These are phyloP conservation scores for Galeopsis tetrahit DNA, from an alignment of 257 asterid species.

Conservation along the genomic window DNA sequence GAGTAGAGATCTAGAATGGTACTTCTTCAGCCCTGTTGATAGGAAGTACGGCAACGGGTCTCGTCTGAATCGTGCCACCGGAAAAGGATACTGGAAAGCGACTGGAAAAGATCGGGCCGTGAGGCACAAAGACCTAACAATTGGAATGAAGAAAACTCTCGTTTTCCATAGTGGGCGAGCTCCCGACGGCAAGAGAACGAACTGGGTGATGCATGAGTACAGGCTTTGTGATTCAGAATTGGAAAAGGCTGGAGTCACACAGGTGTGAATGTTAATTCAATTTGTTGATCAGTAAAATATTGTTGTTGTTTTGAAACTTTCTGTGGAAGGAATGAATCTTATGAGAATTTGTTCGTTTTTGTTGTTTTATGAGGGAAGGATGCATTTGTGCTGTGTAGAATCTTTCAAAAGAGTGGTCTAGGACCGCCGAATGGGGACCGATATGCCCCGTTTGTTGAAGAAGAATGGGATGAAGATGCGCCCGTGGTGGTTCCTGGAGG, in stretches of 20 bases:
- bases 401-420: conserved; percentile 92
- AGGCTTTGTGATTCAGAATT: conserved; percentile 78
- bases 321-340: conserved; percentile 35
- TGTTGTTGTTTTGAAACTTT: conserved; percentile 5
- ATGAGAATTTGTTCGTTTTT: conserved; percentile 34
- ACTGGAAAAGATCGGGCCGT: conserved; percentile 90
- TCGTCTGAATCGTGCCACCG: conserved; percentile 93
- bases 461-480: conserved; percentile 88
- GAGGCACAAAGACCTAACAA: conserved; percentile 62
- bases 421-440: conserved; percentile 98
- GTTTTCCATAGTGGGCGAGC: conserved; percentile 95
- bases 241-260: conserved; percentile 75
- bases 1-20: conserved; percentile 92
- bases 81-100: conserved; percentile 94
- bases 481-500: conserved; percentile 66
- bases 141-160: conserved; percentile 93
- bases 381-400: conserved; percentile 93
- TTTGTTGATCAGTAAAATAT: conserved; percentile 7
- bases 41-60: conserved; percentile 92
- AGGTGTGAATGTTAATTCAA: conserved; percentile 49
- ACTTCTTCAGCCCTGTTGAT: conserved; percentile 91
- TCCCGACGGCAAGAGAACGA: conserved; percentile 92
- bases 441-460: conserved; percentile 94
- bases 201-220: conserved; percentile 99
- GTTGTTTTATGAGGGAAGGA: conserved; percentile 70